Conservation (phyloP, 306 rosid genomes). For the Casuarina glauca region DNA sequence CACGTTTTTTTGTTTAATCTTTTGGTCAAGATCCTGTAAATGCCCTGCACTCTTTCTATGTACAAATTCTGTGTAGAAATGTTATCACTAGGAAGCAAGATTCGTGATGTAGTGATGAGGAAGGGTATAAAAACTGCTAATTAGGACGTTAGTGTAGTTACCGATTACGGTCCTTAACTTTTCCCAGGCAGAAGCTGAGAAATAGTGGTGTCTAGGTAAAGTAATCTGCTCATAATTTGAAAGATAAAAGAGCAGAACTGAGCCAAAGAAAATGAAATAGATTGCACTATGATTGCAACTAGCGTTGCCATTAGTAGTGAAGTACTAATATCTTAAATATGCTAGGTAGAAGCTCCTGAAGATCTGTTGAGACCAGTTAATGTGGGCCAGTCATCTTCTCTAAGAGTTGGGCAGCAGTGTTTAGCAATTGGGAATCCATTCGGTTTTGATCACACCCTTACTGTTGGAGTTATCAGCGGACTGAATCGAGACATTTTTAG, state of each 20-base stretch:
- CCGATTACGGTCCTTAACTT: too few species aligned
- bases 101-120: not conserved
- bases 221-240: too few species aligned
- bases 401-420: slow-evolving; percentile 94
- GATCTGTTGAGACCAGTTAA: slow-evolving; percentile 76
- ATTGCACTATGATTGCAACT: not conserved
- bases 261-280: too few species aligned
- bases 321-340: slow-evolving; percentile 21
- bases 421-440: slow-evolving; percentile 98
- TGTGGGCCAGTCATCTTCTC: slow-evolving; percentile 70
- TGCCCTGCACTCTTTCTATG: not conserved
- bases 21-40: not conserved
- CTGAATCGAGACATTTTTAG: slow-evolving; percentile 85
- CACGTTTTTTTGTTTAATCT: not conserved
- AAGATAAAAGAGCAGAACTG: too few species aligned
- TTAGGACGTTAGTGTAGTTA: not conserved
- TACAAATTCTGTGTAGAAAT: not conserved
- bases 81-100: not conserved
- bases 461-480: slow-evolving; percentile 95
- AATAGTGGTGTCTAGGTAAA: not conserved
- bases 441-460: slow-evolving; percentile 97
- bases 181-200: not conserved
- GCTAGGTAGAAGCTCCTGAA: slow-evolving; percentile 80
- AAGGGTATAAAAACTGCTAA: not conserved
- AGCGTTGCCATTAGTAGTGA: slow-evolving; percentile 7